Evolutionary conservation across 208 protist genomes (phyloP).

Genomic region (Trypanosoma theileri): DNA sequence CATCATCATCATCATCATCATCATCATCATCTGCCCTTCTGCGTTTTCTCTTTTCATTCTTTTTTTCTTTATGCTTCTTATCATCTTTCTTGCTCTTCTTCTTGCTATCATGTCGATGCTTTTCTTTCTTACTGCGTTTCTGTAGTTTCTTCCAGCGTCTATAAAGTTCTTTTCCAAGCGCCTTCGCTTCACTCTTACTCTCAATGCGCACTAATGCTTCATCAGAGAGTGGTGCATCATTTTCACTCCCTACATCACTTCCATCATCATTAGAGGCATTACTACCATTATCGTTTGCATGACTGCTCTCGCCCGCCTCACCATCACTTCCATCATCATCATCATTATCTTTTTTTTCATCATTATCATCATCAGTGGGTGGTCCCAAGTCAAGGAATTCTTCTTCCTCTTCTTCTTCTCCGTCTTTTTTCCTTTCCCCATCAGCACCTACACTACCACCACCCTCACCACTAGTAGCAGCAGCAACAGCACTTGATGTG

Average conservation of each 20-base stretch:
- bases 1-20: constrained; percentile 23
- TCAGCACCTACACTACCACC: not conserved
- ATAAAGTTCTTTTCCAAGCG: constrained; percentile 51
- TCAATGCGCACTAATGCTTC: constrained; percentile 41
- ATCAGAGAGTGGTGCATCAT: constrained; percentile 29
- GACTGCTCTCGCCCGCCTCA: not conserved
- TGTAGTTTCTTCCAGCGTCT: constrained; percentile 79
- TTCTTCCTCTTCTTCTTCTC: not conserved
- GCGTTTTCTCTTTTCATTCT: constrained; percentile 21
- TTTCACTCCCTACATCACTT: not conserved
- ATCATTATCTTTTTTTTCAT: too few species aligned
- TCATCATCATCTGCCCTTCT: constrained; percentile 26
- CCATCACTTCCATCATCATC: constrained; percentile 9
- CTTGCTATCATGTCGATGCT: constrained; percentile 25
- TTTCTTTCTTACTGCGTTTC: constrained; percentile 21
- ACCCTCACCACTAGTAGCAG: not conserved
- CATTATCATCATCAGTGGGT: constrained; percentile 3
- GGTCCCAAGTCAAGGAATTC: constrained; percentile 18
- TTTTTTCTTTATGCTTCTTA: constrained; percentile 20
- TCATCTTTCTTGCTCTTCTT: constrained; percentile 21
- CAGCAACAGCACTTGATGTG: not conserved
- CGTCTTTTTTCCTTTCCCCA: constrained; percentile 7
- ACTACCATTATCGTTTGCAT: not conserved
- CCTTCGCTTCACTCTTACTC: constrained; percentile 59
- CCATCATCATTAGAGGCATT: not conserved